Conservation (phyloP, 805 yeast species). For the Saccharomycopsis sp. region DNA sequence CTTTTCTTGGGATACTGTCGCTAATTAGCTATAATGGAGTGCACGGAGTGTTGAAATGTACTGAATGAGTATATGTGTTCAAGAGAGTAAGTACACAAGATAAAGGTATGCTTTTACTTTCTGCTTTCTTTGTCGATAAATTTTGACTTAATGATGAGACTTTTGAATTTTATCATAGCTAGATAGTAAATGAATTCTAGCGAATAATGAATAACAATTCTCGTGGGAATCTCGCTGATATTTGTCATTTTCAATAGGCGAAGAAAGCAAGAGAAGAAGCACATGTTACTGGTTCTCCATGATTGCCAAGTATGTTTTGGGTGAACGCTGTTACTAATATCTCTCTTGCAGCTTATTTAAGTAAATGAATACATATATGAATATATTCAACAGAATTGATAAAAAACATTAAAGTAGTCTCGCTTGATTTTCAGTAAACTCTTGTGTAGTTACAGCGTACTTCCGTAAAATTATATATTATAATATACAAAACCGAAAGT, state of each 20-base stretch:
- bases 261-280: no score
- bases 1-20: background rate
- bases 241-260: background rate
- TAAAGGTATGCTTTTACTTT: background rate
- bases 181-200: constrained; percentile 37
- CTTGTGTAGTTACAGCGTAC: background rate
- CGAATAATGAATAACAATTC: constrained; percentile 28
- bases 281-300: no score
- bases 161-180: constrained; percentile 30
- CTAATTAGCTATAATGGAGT: no score
- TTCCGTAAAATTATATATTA: background rate
- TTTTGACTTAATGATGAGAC: constrained; percentile 24
- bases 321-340: no score
- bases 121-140: background rate
- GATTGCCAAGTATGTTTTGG: no score
- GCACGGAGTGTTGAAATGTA: no score
- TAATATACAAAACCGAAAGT: background rate
- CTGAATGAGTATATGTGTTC: no score
- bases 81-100: background rate
- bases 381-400: no score
- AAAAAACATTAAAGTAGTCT: no score
- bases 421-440: no score
- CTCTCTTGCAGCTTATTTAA: no score
- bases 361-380: no score
- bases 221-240: constrained; percentile 23